phyloP scores from a whole-genome alignment of 108 stramenopile species.

The Skeletonema marinoi region DNA sequence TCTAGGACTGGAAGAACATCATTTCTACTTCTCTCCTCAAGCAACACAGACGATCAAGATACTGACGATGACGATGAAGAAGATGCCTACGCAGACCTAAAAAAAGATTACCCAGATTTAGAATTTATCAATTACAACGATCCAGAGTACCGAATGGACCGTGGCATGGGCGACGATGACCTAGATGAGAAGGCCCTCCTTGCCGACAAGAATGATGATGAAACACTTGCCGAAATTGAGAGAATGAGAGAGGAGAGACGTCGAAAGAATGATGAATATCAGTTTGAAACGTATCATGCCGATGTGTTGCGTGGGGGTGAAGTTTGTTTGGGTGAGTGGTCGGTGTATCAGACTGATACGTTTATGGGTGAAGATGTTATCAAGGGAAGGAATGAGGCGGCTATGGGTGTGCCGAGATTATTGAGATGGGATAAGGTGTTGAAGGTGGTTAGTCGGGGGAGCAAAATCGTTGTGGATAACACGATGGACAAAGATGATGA shows the following conservation, averaged over 20 bases:
- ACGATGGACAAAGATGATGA: background rate
- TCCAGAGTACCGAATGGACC: constrained; percentile 74
- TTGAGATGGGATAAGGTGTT: constrained; percentile 51
- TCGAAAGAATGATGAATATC: constrained; percentile 83
- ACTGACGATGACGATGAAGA: background rate
- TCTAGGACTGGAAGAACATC: background rate
- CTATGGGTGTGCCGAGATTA: constrained; percentile 50
- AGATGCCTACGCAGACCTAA: constrained; percentile 50
- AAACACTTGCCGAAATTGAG: constrained; percentile 77
- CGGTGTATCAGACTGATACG: constrained; percentile 78
- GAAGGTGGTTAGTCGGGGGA: constrained; percentile 62
- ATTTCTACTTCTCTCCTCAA: background rate
- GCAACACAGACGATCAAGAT: background rate
- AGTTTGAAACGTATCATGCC: constrained; percentile 87
- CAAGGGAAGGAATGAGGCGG: constrained; percentile 17
- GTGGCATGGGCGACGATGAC: constrained; percentile 65
- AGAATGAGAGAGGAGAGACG: constrained; percentile 86
- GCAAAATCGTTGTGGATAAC: constrained; percentile 47
- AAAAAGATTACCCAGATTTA: constrained; percentile 72
- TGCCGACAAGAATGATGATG: constrained; percentile 14
- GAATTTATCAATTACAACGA: constrained; percentile 89
- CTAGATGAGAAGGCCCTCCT: constrained; percentile 4
- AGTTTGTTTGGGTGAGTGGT: constrained; percentile 83
- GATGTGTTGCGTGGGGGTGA: constrained; percentile 62
- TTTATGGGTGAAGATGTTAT: constrained; percentile 50